These are phyloP conservation scores for Backusella morwellensis DNA, from an alignment of 192 early-diverging fungal species.

Conservation along the genomic window DNA sequence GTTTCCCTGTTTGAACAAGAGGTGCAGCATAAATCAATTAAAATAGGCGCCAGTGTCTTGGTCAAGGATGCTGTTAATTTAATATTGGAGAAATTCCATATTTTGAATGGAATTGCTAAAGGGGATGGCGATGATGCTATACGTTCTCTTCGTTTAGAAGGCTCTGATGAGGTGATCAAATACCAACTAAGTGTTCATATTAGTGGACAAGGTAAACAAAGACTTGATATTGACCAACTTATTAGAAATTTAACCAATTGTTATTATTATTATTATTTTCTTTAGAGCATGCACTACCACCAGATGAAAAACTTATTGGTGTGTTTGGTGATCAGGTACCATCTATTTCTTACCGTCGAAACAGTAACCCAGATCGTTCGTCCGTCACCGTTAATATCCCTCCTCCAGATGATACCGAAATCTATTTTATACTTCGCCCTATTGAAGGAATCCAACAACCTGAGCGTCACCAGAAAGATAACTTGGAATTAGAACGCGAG, in stretches of 20 bases:
- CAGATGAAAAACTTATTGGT: slow-evolving; percentile 9
- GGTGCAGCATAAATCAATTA: slow-evolving; percentile 10
- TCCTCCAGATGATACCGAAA: slow-evolving; percentile 26
- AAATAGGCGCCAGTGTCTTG: slow-evolving; percentile 28
- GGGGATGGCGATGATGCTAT: slow-evolving; percentile 22
- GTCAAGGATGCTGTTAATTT: slow-evolving; percentile 43
- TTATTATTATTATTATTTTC: neutral
- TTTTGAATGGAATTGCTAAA: slow-evolving; percentile 40
- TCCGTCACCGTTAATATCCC: slow-evolving; percentile 17
- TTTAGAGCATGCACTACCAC: slow-evolving; percentile 15
- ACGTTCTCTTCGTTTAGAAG: slow-evolving; percentile 14
- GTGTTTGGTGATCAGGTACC: slow-evolving; percentile 20
- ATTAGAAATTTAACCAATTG: neutral
- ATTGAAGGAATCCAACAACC: neutral
- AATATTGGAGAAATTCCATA: slow-evolving; percentile 42
- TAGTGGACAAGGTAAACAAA: slow-evolving; percentile 21
- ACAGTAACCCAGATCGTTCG: slow-evolving; percentile 29
- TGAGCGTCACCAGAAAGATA: neutral
- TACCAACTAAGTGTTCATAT: slow-evolving; percentile 19
- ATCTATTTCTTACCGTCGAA: slow-evolving; percentile 9
- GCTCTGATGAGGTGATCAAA: slow-evolving; percentile 6
- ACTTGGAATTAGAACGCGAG: neutral
- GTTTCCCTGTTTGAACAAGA: slow-evolving; percentile 3
- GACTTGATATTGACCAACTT: neutral
- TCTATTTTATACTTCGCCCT: slow-evolving; percentile 26